phyloP scores from a whole-genome alignment of 1,284 basidiomycete genomes.

The Anthracocystis panici-leucophaei region DNA sequence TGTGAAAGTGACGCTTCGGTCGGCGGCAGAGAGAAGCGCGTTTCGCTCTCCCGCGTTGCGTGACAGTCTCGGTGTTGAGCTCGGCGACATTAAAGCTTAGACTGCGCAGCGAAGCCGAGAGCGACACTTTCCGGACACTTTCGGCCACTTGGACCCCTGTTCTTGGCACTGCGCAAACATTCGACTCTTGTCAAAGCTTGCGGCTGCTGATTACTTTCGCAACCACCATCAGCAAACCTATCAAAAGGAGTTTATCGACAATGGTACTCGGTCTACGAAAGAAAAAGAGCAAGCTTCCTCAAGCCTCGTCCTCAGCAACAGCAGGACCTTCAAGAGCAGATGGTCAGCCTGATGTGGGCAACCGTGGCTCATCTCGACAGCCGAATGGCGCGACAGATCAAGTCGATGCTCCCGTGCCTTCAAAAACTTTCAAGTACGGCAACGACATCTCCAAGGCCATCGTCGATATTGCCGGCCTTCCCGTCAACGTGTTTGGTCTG shows the following conservation, averaged over 20 bases:
- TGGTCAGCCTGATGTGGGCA: slow-evolving; percentile 1
- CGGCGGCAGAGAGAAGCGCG: neutral
- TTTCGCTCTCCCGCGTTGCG: too few species aligned
- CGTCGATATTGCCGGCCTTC: slow-evolving; percentile 62
- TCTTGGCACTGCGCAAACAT: slow-evolving; percentile 7
- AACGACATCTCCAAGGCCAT: slow-evolving; percentile 32
- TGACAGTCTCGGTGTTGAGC: slow-evolving; percentile 9
- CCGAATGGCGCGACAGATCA: slow-evolving; percentile 2
- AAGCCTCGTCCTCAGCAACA: slow-evolving; percentile 9
- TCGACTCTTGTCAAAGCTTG: neutral
- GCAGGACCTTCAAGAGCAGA: slow-evolving; percentile 4
- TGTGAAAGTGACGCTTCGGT: neutral
- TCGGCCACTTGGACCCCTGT: slow-evolving; percentile 11
- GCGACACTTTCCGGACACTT: neutral
- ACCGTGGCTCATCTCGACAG: slow-evolving; percentile 16
- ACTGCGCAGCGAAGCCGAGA: neutral
- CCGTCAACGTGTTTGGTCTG: slow-evolving; percentile 64
- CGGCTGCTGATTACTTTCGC: neutral
- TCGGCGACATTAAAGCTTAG: slow-evolving; percentile 3
- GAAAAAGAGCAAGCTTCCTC: slow-evolving; percentile 35
- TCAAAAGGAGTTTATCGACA: neutral
- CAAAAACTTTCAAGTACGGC: slow-evolving; percentile 35
- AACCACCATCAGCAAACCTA: neutral
- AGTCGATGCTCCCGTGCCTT: neutral
- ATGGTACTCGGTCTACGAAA: slow-evolving; percentile 45